Evolutionary conservation across 192 early-diverging fungal genomes (phyloP).

Genomic region (Backusella tarrabulga): DNA sequence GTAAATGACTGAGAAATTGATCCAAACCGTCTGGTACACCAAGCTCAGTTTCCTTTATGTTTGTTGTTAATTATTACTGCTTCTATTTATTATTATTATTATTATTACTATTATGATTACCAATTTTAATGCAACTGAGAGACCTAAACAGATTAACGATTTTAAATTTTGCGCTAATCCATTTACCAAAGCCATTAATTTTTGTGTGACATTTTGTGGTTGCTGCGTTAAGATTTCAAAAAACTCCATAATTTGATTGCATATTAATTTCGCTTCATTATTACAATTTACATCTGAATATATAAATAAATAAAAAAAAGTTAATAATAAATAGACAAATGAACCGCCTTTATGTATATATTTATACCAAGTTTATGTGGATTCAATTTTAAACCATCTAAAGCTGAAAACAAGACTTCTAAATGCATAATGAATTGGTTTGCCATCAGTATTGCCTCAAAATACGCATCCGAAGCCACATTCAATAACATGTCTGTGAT

Average conservation of each 20-base stretch:
- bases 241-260: slow-evolving; percentile 89
- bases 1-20: slow-evolving; percentile 74
- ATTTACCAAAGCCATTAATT: slow-evolving; percentile 85
- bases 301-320: background rate
- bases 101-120: slow-evolving; percentile 38
- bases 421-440: slow-evolving; percentile 79
- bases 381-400: slow-evolving; percentile 48
- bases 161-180: slow-evolving; percentile 91
- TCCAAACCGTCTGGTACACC: slow-evolving; percentile 42
- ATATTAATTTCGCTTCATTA: slow-evolving; percentile 88
- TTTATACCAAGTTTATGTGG: background rate
- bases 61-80: background rate
- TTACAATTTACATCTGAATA: slow-evolving; percentile 60
- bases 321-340: background rate
- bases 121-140: slow-evolving; percentile 84
- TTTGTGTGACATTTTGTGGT: slow-evolving; percentile 65
- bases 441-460: slow-evolving; percentile 70
- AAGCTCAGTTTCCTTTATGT: slow-evolving; percentile 17
- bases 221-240: slow-evolving; percentile 83
- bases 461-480: slow-evolving; percentile 65
- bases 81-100: background rate
- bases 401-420: slow-evolving; percentile 72
- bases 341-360: background rate
- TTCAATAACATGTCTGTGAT: slow-evolving; percentile 85
- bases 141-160: slow-evolving; percentile 81